Percentiles rank a stretch among this genome's conserved stretches.
These are phyloP conservation scores for Plenodomus tracheiphilus DNA, from an alignment of 2,329 filamentous ascomycete genomes.

Conservation along the genomic window DNA sequence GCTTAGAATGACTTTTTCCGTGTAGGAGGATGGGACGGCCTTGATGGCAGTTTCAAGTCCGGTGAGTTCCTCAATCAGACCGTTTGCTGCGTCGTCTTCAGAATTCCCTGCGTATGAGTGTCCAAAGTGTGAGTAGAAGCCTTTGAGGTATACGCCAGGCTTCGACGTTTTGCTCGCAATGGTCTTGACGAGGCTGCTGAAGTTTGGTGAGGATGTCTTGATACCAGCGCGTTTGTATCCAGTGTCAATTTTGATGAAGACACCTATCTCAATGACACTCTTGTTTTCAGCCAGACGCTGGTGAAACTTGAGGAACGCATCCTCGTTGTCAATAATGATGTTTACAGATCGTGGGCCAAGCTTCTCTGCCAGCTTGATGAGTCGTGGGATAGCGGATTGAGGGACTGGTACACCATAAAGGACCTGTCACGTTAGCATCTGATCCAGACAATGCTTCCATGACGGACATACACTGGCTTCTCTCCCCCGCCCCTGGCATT, in stretches of 20 bases:
- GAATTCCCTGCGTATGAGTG: constrained; percentile 66
- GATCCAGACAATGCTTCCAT: not conserved
- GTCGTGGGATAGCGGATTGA: constrained; percentile 61
- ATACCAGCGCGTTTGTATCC: constrained; percentile 73
- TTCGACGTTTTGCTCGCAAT: constrained; percentile 42
- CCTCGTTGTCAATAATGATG: constrained; percentile 70
- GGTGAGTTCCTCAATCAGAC: constrained; percentile 63
- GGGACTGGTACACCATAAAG: constrained; percentile 74
- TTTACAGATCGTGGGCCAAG: constrained; percentile 61
- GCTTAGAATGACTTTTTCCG: constrained; percentile 57
- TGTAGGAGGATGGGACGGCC: constrained; percentile 26
- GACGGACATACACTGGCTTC: constrained; percentile 59
- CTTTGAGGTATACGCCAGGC: constrained; percentile 51
- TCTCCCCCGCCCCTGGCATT: constrained; percentile 59
- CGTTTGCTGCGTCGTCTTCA: constrained; percentile 61
- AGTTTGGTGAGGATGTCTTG: constrained; percentile 52
- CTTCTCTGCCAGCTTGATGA: constrained; percentile 58
- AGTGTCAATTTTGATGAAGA: constrained; percentile 76
- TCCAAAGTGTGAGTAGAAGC: constrained; percentile 74
- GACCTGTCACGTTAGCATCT: constrained; percentile 48
- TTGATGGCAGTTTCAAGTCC: constrained; percentile 55
- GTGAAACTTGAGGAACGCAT: constrained; percentile 50
- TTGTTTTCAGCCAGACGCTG: constrained; percentile 33
- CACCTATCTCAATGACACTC: constrained; percentile 45
- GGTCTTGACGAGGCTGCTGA: constrained; percentile 53